A percentile compares a stretch with the other conserved stretches of the same genome.
Evolutionary conservation across 2,329 filamentous ascomycete genomes (phyloP).

Genomic region (Cladosporium sp.): DNA sequence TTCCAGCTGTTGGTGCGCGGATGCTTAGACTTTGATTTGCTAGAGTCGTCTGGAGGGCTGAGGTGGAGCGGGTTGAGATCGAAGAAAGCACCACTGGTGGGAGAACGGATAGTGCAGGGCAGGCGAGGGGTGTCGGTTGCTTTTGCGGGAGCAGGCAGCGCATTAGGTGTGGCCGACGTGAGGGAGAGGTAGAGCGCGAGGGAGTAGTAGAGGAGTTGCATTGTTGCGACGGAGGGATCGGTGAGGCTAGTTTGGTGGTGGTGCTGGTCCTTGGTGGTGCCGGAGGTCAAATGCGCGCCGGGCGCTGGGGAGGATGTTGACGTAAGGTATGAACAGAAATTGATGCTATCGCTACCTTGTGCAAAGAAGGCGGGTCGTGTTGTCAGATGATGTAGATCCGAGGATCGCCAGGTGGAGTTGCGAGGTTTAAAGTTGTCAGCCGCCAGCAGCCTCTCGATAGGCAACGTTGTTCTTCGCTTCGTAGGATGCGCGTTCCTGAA

Average conservation of each 20-base stretch:
- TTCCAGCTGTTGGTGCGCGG: conserved; percentile 58
- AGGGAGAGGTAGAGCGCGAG: conserved; percentile 31
- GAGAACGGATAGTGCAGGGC: conserved; percentile 60
- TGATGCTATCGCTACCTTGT: background rate
- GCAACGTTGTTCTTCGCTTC: background rate
- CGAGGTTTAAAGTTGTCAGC: background rate
- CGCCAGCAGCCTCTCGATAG: background rate
- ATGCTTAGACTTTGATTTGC: conserved; percentile 39
- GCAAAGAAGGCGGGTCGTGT: background rate
- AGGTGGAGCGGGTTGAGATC: conserved; percentile 57
- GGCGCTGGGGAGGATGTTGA: background rate
- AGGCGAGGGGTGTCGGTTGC: conserved; percentile 39
- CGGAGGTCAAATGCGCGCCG: background rate
- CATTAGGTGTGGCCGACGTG: conserved; percentile 32
- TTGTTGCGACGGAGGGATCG: background rate
- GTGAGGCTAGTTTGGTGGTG: background rate
- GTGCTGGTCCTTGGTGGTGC: too few relatives aligned
- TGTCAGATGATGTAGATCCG: background rate
- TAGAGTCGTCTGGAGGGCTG: conserved; percentile 43
- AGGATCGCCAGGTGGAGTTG: conserved; percentile 3
- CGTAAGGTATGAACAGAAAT: background rate
- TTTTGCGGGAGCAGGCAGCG: conserved; percentile 29
- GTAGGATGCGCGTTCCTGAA: background rate
- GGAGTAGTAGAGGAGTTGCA: conserved; percentile 29
- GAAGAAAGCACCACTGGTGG: conserved; percentile 59